These are phyloP conservation scores for Dactylellina haptotyla DNA, from an alignment of 2,329 filamentous ascomycete genomes.

Conservation along the genomic window DNA sequence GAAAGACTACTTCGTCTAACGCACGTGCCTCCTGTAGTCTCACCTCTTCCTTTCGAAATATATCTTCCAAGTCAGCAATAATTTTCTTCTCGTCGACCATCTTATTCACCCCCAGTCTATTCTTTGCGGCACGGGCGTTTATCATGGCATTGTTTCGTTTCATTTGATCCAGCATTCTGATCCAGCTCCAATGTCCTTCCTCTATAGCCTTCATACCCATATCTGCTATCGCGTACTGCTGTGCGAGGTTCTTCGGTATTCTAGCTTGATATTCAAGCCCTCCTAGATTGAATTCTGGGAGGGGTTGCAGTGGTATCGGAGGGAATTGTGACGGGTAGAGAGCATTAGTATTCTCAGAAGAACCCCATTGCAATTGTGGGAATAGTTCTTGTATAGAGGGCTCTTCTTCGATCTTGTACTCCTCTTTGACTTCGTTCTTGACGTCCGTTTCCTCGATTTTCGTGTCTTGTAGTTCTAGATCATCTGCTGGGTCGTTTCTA, in stretches of 20 bases:
- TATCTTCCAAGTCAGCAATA: not conserved
- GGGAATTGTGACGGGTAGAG: not conserved
- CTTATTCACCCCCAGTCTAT: not conserved
- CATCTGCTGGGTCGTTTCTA: not conserved
- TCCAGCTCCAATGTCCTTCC: not conserved
- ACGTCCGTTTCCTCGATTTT: not conserved
- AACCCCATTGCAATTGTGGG: not conserved
- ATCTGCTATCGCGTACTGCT: slow-evolving; percentile 22
- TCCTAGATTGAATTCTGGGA: not conserved
- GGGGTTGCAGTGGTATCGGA: not conserved
- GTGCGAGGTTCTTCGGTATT: not conserved
- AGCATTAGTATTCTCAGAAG: not conserved
- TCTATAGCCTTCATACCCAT: not conserved
- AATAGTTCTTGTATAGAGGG: not conserved
- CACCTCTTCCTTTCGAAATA: not conserved
- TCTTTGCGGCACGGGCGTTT: not conserved
- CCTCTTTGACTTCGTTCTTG: not conserved
- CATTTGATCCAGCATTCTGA: not conserved
- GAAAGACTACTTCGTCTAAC: not conserved
- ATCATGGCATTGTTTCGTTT: not conserved
- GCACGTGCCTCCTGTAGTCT: not conserved
- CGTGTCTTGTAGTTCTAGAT: not conserved
- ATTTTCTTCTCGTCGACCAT: not conserved
- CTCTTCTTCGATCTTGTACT: not conserved
- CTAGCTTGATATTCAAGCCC: not conserved